Percentiles rank a stretch among this genome's conserved stretches.
These are phyloP conservation scores for Phanerochaete sordida DNA, from an alignment of 768 basidiomycete genomes.

Conservation along the genomic window DNA sequence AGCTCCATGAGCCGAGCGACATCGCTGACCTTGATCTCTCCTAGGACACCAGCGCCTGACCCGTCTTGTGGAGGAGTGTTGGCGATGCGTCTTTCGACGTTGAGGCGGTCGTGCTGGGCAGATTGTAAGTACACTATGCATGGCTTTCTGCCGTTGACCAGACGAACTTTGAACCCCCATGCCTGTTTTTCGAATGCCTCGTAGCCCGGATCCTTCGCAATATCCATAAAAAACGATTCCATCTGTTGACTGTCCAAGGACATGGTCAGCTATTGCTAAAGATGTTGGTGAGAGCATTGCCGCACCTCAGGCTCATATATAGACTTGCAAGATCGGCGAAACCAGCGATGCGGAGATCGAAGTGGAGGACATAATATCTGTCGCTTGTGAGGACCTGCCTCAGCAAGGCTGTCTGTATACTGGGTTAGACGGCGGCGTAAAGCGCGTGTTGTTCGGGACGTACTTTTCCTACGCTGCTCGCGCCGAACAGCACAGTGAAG, in stretches of 20 bases:
- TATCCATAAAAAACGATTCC: conserved; percentile 73
- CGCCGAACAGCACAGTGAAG: conserved; percentile 78
- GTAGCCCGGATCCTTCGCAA: conserved; percentile 55
- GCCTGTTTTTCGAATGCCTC: conserved; percentile 72
- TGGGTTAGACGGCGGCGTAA: not conserved
- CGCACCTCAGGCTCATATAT: conserved; percentile 56
- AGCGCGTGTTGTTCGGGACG: conserved; percentile 23
- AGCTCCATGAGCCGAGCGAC: conserved; percentile 82
- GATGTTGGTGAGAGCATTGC: not conserved
- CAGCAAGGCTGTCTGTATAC: conserved; percentile 64
- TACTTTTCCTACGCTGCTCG: conserved; percentile 80
- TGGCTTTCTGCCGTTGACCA: not conserved
- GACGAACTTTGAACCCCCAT: conserved; percentile 70
- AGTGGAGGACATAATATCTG: conserved; percentile 75
- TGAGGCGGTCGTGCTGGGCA: conserved; percentile 68
- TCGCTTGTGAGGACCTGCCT: conserved; percentile 70
- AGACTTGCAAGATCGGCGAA: conserved; percentile 80
- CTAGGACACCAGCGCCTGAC: conserved; percentile 7
- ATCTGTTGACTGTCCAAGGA: conserved; percentile 57
- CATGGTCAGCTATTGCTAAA: not conserved
- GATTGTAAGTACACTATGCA: not conserved
- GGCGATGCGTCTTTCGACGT: conserved; percentile 58
- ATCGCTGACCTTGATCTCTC: conserved; percentile 69
- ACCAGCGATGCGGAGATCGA: conserved; percentile 80
- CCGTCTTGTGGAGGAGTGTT: conserved; percentile 38